Base-by-base conservation (phyloP, 2,329 filamentous ascomycete genomes). In the Botrytis hyacinthi region DNA sequence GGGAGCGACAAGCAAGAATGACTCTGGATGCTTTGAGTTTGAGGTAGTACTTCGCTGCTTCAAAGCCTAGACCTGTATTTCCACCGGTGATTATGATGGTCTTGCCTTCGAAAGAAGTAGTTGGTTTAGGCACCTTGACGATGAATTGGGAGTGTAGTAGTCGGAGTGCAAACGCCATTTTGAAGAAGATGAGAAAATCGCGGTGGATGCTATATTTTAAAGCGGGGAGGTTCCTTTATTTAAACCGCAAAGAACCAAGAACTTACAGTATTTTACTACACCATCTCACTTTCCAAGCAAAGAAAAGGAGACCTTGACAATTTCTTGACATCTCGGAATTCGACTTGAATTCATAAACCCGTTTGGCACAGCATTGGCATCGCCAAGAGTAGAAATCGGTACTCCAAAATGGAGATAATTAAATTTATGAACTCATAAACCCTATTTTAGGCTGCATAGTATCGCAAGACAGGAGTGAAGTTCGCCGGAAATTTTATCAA, bases 271-370 rank as follows among this genome's bases (percentile, higher is more conserved):
- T n/a, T 54, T 7, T 16, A 7, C 48, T 29, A 18, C 7, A 57
- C n/a, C 14, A 57, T 57, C 6, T 32, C n/a, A 9, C 7, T 18
- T 18, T 32, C 14, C 7, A 29, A 57, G 7, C 14, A 32, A 57
- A 16, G 16, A 29, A 16, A 6, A 57, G 14, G n/a, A 18, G n/a
- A 8, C n/a, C 3, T 57, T 18, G 8, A 18, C 4, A 57, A 29
- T 32, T 18, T 32, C 10, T n/a, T 9, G 9, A 57, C n/a, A 12
- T 85, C 80, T 77, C 6, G 70, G 14, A 57, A 51, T 35, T 40
- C 1, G 77, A 77, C 1, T 73, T 71, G 2, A 79, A 78, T 72
- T 18, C 87, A 86, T 0, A 88, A 79, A 0, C 87, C 87, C 0
- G 77, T 78, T 22, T 44, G n/a, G 61, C 40, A 1, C n/a, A 32